phyloP scores from a whole-genome alignment of 2,329 filamentous ascomycete species.

The Colletotrichum horii region DNA sequence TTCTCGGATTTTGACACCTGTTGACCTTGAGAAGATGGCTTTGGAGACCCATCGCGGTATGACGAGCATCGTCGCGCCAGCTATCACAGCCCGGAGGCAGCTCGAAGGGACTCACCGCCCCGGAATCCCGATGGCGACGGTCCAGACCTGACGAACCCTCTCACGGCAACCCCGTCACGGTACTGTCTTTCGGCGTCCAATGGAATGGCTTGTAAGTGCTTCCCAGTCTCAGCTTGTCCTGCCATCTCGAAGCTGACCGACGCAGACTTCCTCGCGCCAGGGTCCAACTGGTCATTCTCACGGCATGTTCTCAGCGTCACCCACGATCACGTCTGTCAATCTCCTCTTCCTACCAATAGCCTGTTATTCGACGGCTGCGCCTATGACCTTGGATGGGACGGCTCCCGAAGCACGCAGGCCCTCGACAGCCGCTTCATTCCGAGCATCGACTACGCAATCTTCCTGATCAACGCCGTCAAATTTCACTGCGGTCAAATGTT shows the following conservation, averaged over 20 bases:
- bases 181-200: slow-evolving; percentile 9
- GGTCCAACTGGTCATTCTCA: slow-evolving; percentile 62
- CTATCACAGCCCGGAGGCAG: background rate
- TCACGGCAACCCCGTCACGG: background rate
- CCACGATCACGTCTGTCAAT: slow-evolving; percentile 50
- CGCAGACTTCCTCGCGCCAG: slow-evolving; percentile 56
- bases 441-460: slow-evolving; percentile 54
- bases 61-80: background rate
- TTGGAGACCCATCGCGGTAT: background rate
- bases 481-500: slow-evolving; percentile 60
- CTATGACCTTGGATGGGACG: slow-evolving; percentile 41
- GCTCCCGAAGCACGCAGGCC: background rate
- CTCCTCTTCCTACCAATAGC: slow-evolving; percentile 45
- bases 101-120: background rate
- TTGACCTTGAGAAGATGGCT: background rate
- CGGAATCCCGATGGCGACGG: background rate
- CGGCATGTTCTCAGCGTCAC: slow-evolving; percentile 53
- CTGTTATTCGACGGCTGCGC: slow-evolving; percentile 56
- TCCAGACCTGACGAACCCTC: slow-evolving; percentile 6
- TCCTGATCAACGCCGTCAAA: slow-evolving; percentile 60
- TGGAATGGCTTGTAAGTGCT: background rate
- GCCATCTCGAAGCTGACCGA: background rate
- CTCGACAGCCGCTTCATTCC: slow-evolving; percentile 14
- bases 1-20: background rate
- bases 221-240: too few relatives aligned